Evolutionary conservation across 345 rosid species (phyloP), one percentile per base, ranked within the genome.

Genomic region (Arabidopsis suecica): DNA sequence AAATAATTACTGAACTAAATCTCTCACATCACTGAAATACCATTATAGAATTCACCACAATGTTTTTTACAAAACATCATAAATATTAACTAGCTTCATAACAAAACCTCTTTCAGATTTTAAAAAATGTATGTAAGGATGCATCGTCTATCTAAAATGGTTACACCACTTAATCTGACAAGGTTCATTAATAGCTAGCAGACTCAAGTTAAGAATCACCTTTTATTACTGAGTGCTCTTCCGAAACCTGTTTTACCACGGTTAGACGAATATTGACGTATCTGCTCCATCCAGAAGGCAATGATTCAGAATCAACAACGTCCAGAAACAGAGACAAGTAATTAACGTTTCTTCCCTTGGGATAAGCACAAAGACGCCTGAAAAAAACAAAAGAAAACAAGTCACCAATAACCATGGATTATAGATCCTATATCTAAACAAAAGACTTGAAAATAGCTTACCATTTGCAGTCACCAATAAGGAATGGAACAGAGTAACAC

Each of bases 271-370:
- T 85, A 47, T 82, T 93, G 0, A 91, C 90, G 34, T 79, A 84
- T 85, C 89, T 83, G 76, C 89, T 85, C 98, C 98, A 93, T 69
- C 91, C 93, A 73, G 80, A 82, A 3, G 97, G 87, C 82, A 90
- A 59, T 14, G 88, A 65, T 12, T 82, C 33, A 22, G 83, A 78
- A 79, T 87, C 90, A 0, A 85, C 90, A 74, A 85, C 93, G 59
- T 85, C 87, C 60, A 93, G 68, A 76, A 84, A 87, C 80, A 92
- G 73, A 13, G 88, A 88, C 80, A 92, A 68, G 76, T 84, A 80
- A 62, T 87, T 86, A 69, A 74, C 86, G 61, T 83, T 78, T 69
- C 14, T 11, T 3, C 13, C 45, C 13, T 41, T 41, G 5, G 45
- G 45, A 41, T 0, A 41, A 1, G 45, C 14, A 41, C 14, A 81